Evolutionary conservation across 169 alveolate genomes (phyloP).

Genomic region (Plasmodium berghei): DNA sequence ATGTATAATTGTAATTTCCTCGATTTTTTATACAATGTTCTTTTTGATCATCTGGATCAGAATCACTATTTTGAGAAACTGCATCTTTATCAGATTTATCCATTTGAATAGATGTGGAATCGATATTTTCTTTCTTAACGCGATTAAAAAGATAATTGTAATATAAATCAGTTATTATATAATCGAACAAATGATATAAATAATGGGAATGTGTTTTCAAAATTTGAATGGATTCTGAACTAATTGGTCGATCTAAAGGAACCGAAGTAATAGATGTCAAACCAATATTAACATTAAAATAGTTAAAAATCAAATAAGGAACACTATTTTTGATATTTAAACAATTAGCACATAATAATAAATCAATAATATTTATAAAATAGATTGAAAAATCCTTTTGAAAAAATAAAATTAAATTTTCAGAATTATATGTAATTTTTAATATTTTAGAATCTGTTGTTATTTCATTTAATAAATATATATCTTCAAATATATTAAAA

Average conservation of each 20-base stretch:
- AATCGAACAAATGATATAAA: conserved; percentile 91
- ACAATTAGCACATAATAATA: conserved; percentile 93
- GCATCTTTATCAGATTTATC: not conserved
- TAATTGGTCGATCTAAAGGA: conserved; percentile 92
- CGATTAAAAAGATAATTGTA: conserved; percentile 30
- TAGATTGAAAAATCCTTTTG: conserved; percentile 97
- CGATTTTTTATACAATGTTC: not conserved
- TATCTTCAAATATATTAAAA: conserved; percentile 84
- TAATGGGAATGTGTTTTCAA: conserved; percentile 93
- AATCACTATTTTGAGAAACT: not conserved
- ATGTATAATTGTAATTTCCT: not conserved
- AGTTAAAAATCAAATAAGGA: conserved; percentile 85
- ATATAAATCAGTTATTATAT: conserved; percentile 80
- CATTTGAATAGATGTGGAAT: not conserved
- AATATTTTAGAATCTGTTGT: conserved; percentile 94
- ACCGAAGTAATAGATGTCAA: conserved; percentile 90
- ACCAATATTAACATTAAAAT: conserved; percentile 90
- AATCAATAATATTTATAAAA: conserved; percentile 96
- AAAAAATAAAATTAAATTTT: conserved; percentile 92
- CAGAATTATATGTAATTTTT: conserved; percentile 96
- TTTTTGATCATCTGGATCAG: not conserved
- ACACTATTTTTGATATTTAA: conserved; percentile 86
- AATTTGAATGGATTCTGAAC: conserved; percentile 87
- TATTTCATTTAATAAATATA: conserved; percentile 89
- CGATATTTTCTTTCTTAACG: not conserved